Evolutionary conservation across 805 yeast genomes (phyloP), one percentile per base, ranked within the genome.

Genomic region (Wilhelminamyces savonicus): DNA sequence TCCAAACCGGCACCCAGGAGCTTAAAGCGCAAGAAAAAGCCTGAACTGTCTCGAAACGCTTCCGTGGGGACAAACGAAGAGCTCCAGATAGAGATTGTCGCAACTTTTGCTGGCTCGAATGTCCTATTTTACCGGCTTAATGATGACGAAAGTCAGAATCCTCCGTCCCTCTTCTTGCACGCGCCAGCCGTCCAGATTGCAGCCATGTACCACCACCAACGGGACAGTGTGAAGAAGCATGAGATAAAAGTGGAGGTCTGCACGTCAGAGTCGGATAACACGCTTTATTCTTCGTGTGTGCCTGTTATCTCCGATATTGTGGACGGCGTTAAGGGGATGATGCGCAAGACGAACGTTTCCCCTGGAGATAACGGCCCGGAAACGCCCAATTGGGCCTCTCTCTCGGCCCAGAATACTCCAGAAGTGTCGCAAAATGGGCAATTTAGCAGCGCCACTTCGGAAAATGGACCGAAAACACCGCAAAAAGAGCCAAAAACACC

Each of bases 171-270:
- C 11, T 69, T 65, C 16, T 54, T 88, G 16, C 81, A 73, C 30
- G 74, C 95, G 0, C 97, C 97, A 0, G 81, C 84, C 1, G 74
- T 88, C 2, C 64, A 63, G 28, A 63, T 82, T 5, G 66, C 69
- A 3, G 43, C 77, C 0, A 74, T 69, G 34, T 86, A 84, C 46
- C 48, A 52, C 3, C 69, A 66, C 39, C 35, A 44, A 12, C 57
- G 58, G 21, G 34, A 47, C 0, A 62, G 59, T 0, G 23, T 36
- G 0, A 65, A 62, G 30, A 67, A 62, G 27, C 82, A 71, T 42
- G 46, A 38, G 15, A 42, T 78, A 14, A 60, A 66, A 13, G 53
- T 71, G 16, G 82, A 81, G 33, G 60, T 81, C 1, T 52, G 68
- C 7, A 75, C 83, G 8, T 71, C 83, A 12, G 68, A 84, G 1